These are phyloP conservation scores for Diospyros kaki DNA, from an alignment of 148 eudicot species.

Conservation along the genomic window DNA sequence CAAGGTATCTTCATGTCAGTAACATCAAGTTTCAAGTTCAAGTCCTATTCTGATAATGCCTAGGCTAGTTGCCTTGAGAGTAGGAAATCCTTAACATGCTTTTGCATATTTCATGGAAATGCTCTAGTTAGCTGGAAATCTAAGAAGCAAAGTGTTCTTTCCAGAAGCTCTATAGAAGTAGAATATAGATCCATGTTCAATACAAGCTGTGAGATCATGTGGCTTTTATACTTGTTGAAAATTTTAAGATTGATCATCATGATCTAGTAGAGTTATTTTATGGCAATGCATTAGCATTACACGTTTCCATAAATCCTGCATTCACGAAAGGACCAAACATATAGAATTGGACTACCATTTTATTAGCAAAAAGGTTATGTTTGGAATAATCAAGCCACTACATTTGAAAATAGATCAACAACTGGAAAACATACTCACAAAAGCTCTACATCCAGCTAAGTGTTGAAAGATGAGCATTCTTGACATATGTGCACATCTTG, in stretches of 20 bases:
- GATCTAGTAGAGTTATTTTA: not conserved
- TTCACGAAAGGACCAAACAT: not conserved
- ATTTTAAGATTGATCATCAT: not conserved
- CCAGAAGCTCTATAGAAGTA: not conserved
- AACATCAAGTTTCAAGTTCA: not conserved
- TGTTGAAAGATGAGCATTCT: too few species aligned
- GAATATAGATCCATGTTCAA: not conserved
- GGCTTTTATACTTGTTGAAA: not conserved
- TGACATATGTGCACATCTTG: too few species aligned
- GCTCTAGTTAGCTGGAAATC: not conserved
- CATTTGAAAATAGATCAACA: too few species aligned
- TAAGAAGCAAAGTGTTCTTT: not conserved
- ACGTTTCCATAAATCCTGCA: not conserved
- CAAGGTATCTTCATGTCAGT: not conserved
- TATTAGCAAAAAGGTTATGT: too few species aligned
- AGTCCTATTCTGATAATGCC: not conserved
- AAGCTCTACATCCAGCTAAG: too few species aligned
- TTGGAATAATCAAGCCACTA: too few species aligned
- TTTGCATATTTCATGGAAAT: not conserved
- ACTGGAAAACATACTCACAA: too few species aligned
- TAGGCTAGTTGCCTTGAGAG: not conserved
- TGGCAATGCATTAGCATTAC: not conserved
- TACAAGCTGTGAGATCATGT: not conserved
- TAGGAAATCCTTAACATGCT: not conserved
- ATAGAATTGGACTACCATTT: too few species aligned